Evolutionary conservation across 2,329 filamentous ascomycete genomes (phyloP).

Genomic region (Ophiostoma montium): DNA sequence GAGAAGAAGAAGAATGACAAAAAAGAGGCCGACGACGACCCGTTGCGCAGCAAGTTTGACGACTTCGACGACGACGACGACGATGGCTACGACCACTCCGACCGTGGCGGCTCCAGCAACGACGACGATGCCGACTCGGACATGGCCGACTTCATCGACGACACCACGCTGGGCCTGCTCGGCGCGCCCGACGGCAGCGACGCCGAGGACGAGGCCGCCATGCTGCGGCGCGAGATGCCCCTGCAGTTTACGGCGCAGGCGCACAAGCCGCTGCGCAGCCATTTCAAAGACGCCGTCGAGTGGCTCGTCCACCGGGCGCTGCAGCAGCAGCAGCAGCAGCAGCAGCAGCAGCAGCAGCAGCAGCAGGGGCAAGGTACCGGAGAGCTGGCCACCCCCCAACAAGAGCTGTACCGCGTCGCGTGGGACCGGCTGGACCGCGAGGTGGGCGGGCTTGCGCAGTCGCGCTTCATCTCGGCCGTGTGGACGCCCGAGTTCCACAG

Average conservation of each 20-base stretch:
- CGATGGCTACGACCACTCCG: not conserved
- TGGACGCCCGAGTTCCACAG: constrained; percentile 56
- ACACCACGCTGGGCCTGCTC: constrained; percentile 18
- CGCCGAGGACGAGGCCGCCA: constrained; percentile 36
- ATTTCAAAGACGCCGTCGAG: constrained; percentile 61
- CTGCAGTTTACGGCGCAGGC: constrained; percentile 54
- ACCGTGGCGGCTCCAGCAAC: not conserved
- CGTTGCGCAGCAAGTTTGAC: constrained; percentile 2
- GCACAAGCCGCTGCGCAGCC: constrained; percentile 53
- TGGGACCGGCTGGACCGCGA: constrained; percentile 62
- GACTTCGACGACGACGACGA: constrained; percentile 10
- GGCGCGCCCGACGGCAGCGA: constrained; percentile 10
- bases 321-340: constrained; percentile 24
- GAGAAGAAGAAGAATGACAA: constrained; percentile 1
- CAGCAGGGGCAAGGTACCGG: not conserved
- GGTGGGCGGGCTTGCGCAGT: constrained; percentile 50
- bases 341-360: not conserved
- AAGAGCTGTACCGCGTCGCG: constrained; percentile 53
- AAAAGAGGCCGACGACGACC: not conserved
- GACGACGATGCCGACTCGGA: too few species aligned
- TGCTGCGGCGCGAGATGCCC: constrained; percentile 37
- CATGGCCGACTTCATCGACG: constrained; percentile 48
- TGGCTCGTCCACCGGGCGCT: constrained; percentile 74
- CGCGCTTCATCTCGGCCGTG: constrained; percentile 55
- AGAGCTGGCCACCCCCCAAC: constrained; percentile 38